Evolutionary conservation across 148 eudicot species (phyloP).

Genomic region (Rhododendron molle): DNA sequence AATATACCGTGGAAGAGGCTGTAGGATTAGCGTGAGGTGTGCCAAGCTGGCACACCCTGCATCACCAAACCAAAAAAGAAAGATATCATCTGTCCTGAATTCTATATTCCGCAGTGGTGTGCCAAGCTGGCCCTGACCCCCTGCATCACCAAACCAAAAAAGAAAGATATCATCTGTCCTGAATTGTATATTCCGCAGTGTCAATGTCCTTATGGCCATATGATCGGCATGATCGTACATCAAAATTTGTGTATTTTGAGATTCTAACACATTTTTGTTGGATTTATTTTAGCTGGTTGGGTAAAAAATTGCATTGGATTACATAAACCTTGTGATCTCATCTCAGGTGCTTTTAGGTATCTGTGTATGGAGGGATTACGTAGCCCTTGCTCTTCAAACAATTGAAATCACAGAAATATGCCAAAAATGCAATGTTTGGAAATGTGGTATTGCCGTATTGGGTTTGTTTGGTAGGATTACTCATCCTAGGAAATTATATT

Average conservation of each 20-base stretch:
- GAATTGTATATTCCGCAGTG: neutral
- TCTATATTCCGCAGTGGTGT: neutral
- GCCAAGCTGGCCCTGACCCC: no score
- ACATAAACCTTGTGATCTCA: neutral
- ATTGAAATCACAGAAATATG: neutral
- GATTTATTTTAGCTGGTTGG: neutral
- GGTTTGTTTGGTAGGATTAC: neutral
- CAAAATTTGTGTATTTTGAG: neutral
- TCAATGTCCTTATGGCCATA: neutral
- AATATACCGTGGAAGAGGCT: no score
- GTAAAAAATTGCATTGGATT: neutral
- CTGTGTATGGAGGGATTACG: neutral
- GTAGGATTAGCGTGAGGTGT: no score
- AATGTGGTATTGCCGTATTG: neutral
- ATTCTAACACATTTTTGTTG: neutral
- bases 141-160: no score
- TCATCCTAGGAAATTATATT: neutral
- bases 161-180: neutral
- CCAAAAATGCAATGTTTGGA: neutral
- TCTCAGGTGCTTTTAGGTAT: neutral
- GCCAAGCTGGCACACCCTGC: no score
- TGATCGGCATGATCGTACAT: neutral
- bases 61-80: no score
- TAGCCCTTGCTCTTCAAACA: neutral
- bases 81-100: neutral